Conservation (phyloP, 2,329 filamentous ascomycete genomes). For the Phyllosticta ampelicida region DNA sequence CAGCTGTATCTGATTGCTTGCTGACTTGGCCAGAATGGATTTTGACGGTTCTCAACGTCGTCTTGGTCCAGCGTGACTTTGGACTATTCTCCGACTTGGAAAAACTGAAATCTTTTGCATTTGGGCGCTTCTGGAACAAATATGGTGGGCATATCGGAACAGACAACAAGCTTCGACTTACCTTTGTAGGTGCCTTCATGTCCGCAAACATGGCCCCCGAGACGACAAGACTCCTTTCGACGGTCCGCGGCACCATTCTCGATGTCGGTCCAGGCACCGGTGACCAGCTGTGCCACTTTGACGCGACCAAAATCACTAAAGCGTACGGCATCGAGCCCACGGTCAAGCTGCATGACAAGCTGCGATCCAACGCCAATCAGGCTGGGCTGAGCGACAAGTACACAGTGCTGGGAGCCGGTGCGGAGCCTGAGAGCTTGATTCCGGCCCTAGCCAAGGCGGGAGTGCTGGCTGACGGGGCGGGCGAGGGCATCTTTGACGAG, state of each 20-base stretch:
- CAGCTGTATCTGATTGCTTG: neutral
- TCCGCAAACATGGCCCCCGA: conserved; percentile 27
- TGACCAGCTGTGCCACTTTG: conserved; percentile 38
- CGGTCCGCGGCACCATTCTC: conserved; percentile 25
- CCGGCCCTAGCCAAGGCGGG: conserved; percentile 35
- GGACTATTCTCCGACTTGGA: conserved; percentile 20
- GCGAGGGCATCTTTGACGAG: conserved; percentile 41
- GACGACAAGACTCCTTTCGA: conserved; percentile 18
- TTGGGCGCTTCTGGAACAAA: conserved; percentile 25
- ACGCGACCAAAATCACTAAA: conserved; percentile 30
- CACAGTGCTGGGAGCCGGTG: conserved; percentile 38
- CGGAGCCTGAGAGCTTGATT: conserved; percentile 36
- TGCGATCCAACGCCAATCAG: conserved; percentile 31
- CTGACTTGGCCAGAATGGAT: conserved; percentile 20
- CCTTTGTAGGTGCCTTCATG: conserved; percentile 21
- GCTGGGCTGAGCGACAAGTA: conserved; percentile 38
- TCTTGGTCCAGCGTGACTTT: conserved; percentile 20
- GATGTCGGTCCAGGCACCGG: conserved; percentile 41
- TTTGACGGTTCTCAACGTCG: conserved; percentile 23
- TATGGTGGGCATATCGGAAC: conserved; percentile 16
- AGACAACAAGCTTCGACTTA: conserved; percentile 30
- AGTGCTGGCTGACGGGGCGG: conserved; percentile 23
- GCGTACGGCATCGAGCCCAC: conserved; percentile 48
- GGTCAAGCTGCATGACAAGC: conserved; percentile 33
- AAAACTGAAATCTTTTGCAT: conserved; percentile 22